Evolutionary conservation across 495 filamentous ascomycete species (phyloP), one percentile per base, ranked within the genome.

Genomic region (Aspergillus indologenus): DNA sequence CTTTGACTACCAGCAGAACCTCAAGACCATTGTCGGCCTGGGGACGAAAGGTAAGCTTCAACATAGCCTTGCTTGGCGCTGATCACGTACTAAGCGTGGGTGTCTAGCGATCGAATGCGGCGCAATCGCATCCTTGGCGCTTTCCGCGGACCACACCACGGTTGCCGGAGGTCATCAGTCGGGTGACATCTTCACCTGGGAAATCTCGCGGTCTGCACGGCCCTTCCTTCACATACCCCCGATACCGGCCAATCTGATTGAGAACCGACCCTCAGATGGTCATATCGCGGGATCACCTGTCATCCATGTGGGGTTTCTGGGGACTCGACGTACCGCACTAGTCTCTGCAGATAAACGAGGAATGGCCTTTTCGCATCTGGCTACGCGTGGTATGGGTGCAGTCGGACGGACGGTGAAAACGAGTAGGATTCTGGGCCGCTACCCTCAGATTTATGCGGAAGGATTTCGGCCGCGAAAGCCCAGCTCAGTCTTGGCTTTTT

Each of bases 351-450:
- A 99, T 70, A 91, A 93, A 65, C 82, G 83, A 43, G 94, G 94
- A 46, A 98, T 99, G 94, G 92, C 93, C 9, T 99, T 99, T 69
- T 96, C 95, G 7, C 95, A 98, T 71, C 81, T 98, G 29, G 95
- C 94, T 24, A 96, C 92, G 15, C 78, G 94, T 61, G 94, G 94
- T 19, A 87, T 93, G 61, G 93, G 95, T 8, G 82, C 91, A 22
- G 81, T 98, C 40, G 91, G 85, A 12, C 85, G 94, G 61, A 87
- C 84, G 1, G 89, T 99, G 55, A 96, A 90, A 73, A 93, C 90
- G 9, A 91, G 88, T 11, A 83, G 95, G 59, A 92, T 98, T 47
- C 75, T 99, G 40, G 94, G 94, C 18, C 86, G 94, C 45, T 99
- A 98, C 75, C 92, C 93, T 8, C 81, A 87, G 49, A 71, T 72